These are phyloP conservation scores for Aspergillus proliferans DNA, from an alignment of 2,329 filamentous ascomycete species.

Conservation along the genomic window DNA sequence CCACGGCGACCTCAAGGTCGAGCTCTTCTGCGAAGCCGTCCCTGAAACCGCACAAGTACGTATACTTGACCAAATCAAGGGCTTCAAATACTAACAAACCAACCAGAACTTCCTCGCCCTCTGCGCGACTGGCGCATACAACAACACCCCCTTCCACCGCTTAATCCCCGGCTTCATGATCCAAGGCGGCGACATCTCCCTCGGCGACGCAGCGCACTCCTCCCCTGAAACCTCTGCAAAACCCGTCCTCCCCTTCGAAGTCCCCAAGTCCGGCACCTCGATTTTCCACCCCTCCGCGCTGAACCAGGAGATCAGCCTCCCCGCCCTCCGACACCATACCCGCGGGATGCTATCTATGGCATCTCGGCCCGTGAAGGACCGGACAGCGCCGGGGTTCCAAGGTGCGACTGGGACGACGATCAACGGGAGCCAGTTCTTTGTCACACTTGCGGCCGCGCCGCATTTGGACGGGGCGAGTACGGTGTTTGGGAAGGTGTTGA, in stretches of 20 bases:
- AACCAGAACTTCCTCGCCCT: constrained; percentile 59
- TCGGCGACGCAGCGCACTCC: constrained; percentile 38
- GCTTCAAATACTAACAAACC: background rate
- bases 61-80: background rate
- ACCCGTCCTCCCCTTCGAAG: constrained; percentile 39
- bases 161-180: constrained; percentile 60
- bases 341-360: constrained; percentile 56
- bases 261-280: constrained; percentile 52
- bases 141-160: constrained; percentile 58
- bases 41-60: constrained; percentile 81
- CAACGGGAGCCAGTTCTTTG: constrained; percentile 60
- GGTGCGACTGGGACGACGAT: constrained; percentile 31
- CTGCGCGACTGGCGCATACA: constrained; percentile 56
- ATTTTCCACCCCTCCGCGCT: constrained; percentile 48
- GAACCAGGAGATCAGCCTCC: constrained; percentile 57
- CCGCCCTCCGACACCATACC: constrained; percentile 51
- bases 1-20: constrained; percentile 84
- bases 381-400: constrained; percentile 42
- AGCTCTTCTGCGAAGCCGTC: constrained; percentile 91
- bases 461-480: constrained; percentile 63
- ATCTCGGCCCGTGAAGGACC: constrained; percentile 43
- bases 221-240: constrained; percentile 28
- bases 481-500: constrained; percentile 57
- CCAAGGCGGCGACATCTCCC: constrained; percentile 53
- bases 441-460: constrained; percentile 55